These are phyloP conservation scores for Phytophthora hybrid DNA, from an alignment of 352 stramenopile genomes.

Conservation along the genomic window DNA sequence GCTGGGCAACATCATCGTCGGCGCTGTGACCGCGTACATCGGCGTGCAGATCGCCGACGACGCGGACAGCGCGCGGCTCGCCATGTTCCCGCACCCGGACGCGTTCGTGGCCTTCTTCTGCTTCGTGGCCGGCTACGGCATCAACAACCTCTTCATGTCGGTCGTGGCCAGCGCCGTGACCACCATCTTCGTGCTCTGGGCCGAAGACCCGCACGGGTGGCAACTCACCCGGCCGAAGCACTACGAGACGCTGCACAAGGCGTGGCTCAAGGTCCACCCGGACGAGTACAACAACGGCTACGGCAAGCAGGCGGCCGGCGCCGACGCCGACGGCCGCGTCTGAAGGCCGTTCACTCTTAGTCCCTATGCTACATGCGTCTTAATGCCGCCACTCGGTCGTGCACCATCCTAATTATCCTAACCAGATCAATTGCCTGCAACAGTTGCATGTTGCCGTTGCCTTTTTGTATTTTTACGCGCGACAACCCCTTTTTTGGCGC, in stretches of 20 bases:
- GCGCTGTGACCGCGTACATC: slow-evolving; percentile 71
- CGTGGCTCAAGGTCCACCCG: slow-evolving; percentile 85
- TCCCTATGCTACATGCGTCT: background rate
- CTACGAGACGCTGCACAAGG: slow-evolving; percentile 75
- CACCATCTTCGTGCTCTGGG: slow-evolving; percentile 87
- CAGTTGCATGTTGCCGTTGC: background rate
- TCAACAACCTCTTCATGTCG: slow-evolving; percentile 78
- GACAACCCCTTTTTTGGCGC: background rate
- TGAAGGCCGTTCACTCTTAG: background rate
- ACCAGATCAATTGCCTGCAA: background rate
- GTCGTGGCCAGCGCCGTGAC: slow-evolving; percentile 80
- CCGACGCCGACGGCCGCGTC: slow-evolving; percentile 18
- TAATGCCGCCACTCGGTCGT: too few species aligned
- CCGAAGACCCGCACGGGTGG: slow-evolving; percentile 81
- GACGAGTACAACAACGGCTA: slow-evolving; percentile 88
- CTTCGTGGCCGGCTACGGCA: slow-evolving; percentile 77
- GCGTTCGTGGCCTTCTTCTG: slow-evolving; percentile 74
- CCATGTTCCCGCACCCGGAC: slow-evolving; percentile 75
- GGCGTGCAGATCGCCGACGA: slow-evolving; percentile 61
- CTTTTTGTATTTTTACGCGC: background rate
- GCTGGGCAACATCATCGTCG: slow-evolving; percentile 83
- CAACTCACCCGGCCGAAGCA: slow-evolving; percentile 75
- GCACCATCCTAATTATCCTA: background rate
- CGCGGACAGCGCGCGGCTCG: slow-evolving; percentile 56
- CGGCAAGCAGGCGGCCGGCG: slow-evolving; percentile 59